Evolutionary conservation across 176 grass and related monocot genomes (phyloP).

Genomic region (Phoenix roebelenii): DNA sequence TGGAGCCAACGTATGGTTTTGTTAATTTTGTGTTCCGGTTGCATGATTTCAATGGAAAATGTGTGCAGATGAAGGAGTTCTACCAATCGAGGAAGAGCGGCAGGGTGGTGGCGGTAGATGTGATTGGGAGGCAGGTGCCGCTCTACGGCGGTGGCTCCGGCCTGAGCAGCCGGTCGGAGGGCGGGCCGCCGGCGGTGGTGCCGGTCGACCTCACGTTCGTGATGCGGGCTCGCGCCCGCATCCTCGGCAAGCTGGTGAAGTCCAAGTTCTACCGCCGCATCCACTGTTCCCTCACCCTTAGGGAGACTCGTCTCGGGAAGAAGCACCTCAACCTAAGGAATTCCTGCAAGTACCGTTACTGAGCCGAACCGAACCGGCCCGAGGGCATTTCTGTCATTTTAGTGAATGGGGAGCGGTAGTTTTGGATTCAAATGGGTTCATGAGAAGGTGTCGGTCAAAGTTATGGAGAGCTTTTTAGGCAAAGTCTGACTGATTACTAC

Average conservation of each 20-base stretch:
- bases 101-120: slow-evolving; percentile 45
- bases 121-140: slow-evolving; percentile 69
- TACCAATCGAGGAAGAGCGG: slow-evolving; percentile 71
- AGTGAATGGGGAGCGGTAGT: no score
- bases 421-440: no score
- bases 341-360: slow-evolving; percentile 59
- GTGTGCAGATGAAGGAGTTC: slow-evolving; percentile 76
- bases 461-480: no score
- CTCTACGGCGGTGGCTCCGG: slow-evolving; percentile 72
- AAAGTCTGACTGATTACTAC: no score
- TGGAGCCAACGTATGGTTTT: no score
- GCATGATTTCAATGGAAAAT: no score
- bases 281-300: slow-evolving; percentile 38
- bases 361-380: neutral
- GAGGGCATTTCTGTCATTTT: no score
- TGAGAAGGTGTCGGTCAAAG: no score
- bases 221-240: slow-evolving; percentile 72
- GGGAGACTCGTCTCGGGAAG: slow-evolving; percentile 46
- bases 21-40: no score
- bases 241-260: slow-evolving; percentile 68
- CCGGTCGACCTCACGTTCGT: slow-evolving; percentile 50
- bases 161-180: slow-evolving; percentile 70
- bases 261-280: slow-evolving; percentile 95
- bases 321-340: slow-evolving; percentile 23
- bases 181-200: slow-evolving; percentile 50